Evolutionary conservation across 177 flowering plant genomes (phyloP), one percentile per base, ranked within the genome.

Genomic region (Vitis hybrid): DNA sequence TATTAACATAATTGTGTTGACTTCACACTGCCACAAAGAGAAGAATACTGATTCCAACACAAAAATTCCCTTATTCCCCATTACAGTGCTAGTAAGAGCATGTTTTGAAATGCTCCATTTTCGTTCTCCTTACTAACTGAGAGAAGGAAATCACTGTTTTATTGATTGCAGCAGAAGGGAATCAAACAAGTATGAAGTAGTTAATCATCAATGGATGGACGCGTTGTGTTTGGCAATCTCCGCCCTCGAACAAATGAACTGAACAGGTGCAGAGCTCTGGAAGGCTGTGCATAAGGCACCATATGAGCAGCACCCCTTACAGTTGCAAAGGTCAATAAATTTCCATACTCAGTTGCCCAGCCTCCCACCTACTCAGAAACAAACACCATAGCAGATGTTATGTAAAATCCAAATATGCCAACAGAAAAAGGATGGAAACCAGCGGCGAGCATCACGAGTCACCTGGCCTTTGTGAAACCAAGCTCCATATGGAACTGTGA

Each of bases 221-320:
- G 78, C 0, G 96, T 89, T 44, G 85, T 72, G 55, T 81, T 90
- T 12, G 98, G 99, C 78, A 93, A 76, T 78, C 95, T 84, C 63
- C 84, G 75, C 19, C 94, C 92, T 2, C 72, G 86, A 1, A 95
- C 84, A 68, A 95, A 89, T 67, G 91, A 79, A 65, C 82, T 81
- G 84, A 95, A 95, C 49, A 95, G 78, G 64, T 84, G 90, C 76
- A 95, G 72, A 33, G 99, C 97, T 75, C 98, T 87, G 75, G 92
- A 81, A 12, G 99, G 99, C 73, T 90, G 97, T 59, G 99, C 82
- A 69, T 85, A 92, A 3, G 99, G 98, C 11, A 93, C 98, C 99
- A 93, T 95, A 81, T 95, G 99, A 57, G 97, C 84, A 65, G 98
- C 99, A 28, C 97, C 99, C 72, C 99, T 84, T 13, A 95, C 99